These are phyloP conservation scores for Penicillium lagena DNA, from an alignment of 495 filamentous ascomycete species.

Conservation along the genomic window DNA sequence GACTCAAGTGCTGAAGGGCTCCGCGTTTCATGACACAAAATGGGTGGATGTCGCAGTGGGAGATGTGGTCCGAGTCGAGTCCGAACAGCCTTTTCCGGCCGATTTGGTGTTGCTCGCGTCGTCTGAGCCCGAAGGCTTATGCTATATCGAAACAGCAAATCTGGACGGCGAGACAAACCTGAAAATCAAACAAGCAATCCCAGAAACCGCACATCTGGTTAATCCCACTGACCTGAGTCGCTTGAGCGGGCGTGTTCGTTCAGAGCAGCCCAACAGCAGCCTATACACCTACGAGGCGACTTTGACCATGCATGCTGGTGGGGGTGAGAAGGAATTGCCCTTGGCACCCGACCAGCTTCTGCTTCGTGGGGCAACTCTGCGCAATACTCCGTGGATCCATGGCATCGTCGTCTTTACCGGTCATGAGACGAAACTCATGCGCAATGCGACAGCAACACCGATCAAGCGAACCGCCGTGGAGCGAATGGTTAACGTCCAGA, in stretches of 20 bases:
- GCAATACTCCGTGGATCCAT: conserved; percentile 98
- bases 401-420: conserved; percentile 96
- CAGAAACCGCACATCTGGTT: conserved; percentile 85
- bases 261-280: conserved; percentile 97
- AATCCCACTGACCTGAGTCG: conserved; percentile 82
- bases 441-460: conserved; percentile 93
- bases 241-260: conserved; percentile 77
- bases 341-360: conserved; percentile 79
- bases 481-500: conserved; percentile 84
- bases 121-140: conserved; percentile 95
- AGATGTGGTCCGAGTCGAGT: conserved; percentile 91
- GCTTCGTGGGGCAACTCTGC: conserved; percentile 85
- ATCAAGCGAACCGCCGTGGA: conserved; percentile 98
- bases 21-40: conserved; percentile 75
- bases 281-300: conserved; percentile 98
- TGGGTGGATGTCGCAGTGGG: conserved; percentile 94
- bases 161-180: conserved; percentile 97
- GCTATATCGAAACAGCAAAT: conserved; percentile 99
- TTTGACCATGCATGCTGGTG: conserved; percentile 84
- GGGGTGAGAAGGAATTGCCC: conserved; percentile 90
- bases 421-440: conserved; percentile 98
- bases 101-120: conserved; percentile 89
- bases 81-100: conserved; percentile 92
- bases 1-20: conserved; percentile 76
- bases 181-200: conserved; percentile 97